These are phyloP conservation scores for Pythium brachiatum DNA, from an alignment of 352 stramenopile genomes.

Conservation along the genomic window DNA sequence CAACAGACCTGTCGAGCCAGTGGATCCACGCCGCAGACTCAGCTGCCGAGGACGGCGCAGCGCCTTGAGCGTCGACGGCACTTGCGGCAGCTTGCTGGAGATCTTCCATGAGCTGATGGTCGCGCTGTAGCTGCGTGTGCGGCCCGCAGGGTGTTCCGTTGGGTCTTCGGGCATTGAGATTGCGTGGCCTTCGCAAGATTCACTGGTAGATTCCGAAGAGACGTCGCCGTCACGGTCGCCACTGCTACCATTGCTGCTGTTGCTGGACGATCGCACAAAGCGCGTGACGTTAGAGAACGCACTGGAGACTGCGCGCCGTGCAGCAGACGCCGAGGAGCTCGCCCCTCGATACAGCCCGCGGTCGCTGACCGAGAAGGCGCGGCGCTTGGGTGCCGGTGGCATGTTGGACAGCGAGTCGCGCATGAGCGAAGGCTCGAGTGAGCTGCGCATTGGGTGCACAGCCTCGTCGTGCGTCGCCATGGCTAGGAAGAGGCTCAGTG, in stretches of 20 bases:
- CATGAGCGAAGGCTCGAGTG: conserved; percentile 14
- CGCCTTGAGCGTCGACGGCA: conserved; percentile 23
- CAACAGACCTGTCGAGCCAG: conserved; percentile 4
- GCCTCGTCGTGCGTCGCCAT: conserved; percentile 8
- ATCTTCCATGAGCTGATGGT: conserved; percentile 20
- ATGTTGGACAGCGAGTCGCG: conserved; percentile 15
- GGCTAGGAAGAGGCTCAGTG: not conserved
- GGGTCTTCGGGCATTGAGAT: conserved; percentile 13
- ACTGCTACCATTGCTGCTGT: conserved; percentile 14
- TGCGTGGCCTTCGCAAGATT: conserved; percentile 20
- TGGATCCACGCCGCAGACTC: conserved; percentile 16
- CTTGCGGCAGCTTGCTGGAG: conserved; percentile 25
- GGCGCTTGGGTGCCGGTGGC: conserved; percentile 41
- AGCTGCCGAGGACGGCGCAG: conserved; percentile 22
- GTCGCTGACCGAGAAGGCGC: conserved; percentile 52
- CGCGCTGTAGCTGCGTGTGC: conserved; percentile 10
- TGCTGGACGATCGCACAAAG: conserved; percentile 24
- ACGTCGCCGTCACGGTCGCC: conserved; percentile 43
- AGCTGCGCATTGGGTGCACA: conserved; percentile 14
- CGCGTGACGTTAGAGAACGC: conserved; percentile 44
- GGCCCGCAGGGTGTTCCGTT: conserved; percentile 8
- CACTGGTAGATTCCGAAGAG: conserved; percentile 41
- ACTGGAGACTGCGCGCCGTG: conserved; percentile 33
- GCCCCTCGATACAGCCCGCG: conserved; percentile 25
- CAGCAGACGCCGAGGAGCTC: conserved; percentile 30